Percentiles rank a stretch among this genome's conserved stretches.
Evolutionary conservation across 768 basidiomycete genomes (phyloP).

Genomic region (Chalciporus chontae): DNA sequence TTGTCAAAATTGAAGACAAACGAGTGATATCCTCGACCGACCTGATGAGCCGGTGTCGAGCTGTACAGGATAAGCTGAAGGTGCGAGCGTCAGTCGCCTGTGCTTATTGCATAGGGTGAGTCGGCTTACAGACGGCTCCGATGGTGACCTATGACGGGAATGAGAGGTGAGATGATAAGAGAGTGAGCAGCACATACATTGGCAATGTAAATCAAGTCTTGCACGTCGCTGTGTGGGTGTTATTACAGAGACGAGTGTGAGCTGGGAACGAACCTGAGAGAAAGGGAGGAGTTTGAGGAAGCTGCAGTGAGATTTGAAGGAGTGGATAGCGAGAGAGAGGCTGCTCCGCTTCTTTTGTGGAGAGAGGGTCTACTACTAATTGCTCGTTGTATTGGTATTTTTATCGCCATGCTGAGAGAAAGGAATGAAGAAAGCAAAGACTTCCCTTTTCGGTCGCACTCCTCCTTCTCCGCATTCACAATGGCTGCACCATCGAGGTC

Average conservation of each 20-base stretch:
- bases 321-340: slow-evolving; percentile 19
- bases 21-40: background rate
- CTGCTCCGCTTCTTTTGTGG: slow-evolving; percentile 36
- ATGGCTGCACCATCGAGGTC: slow-evolving; percentile 52
- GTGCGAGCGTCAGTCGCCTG: background rate
- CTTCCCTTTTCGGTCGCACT: too few species aligned
- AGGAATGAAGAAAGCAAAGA: too few species aligned
- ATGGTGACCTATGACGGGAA: slow-evolving; percentile 52
- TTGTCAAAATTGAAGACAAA: background rate
- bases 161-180: slow-evolving; percentile 1
- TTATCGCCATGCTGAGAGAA: slow-evolving; percentile 36
- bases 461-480: background rate
- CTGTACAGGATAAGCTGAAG: slow-evolving; percentile 66
- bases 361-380: slow-evolving; percentile 33
- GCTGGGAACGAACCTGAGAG: slow-evolving; percentile 18
- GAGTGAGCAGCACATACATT: slow-evolving; percentile 48
- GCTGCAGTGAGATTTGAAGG: slow-evolving; percentile 10
- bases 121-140: slow-evolving; percentile 57
- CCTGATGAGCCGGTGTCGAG: slow-evolving; percentile 74
- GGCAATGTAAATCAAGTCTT: slow-evolving; percentile 76
- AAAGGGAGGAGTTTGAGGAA: slow-evolving; percentile 10
- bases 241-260: background rate
- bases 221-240: slow-evolving; percentile 49
- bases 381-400: slow-evolving; percentile 45
- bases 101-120: too few species aligned